Evolutionary conservation across 441 rosid species (phyloP).

Genomic region (Cnidoscolus chayamansa): DNA sequence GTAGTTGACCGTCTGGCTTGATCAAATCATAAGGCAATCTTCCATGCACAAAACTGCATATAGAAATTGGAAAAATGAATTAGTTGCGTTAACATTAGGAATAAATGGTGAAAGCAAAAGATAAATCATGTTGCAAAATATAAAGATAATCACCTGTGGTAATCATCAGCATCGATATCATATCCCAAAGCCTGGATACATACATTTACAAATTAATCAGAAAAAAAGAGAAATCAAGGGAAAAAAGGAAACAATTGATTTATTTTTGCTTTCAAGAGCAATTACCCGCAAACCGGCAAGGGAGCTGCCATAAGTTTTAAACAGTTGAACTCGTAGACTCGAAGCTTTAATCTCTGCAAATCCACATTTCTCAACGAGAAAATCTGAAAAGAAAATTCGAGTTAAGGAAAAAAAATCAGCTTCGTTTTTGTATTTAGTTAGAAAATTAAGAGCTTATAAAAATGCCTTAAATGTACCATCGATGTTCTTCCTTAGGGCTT

Average conservation of each 20-base stretch:
- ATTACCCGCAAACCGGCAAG: constrained; percentile 85
- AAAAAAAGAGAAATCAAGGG: background rate
- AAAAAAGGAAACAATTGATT: too few relatives aligned
- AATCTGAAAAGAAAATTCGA: constrained; percentile 35
- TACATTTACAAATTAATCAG: background rate
- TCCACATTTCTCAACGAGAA: constrained; percentile 67
- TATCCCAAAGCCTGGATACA: constrained; percentile 61
- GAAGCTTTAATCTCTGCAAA: constrained; percentile 53
- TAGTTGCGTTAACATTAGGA: background rate
- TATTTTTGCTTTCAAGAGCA: background rate
- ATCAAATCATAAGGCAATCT: constrained; percentile 72
- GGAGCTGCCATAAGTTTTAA: constrained; percentile 78
- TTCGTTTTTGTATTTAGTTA: background rate
- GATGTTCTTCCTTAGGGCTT: constrained; percentile 65
- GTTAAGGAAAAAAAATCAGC: background rate
- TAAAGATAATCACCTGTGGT: constrained; percentile 49
- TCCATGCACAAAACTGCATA: constrained; percentile 76
- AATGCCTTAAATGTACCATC: constrained; percentile 42
- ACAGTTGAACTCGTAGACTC: constrained; percentile 57
- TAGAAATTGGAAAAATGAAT: background rate
- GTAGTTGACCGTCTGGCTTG: constrained; percentile 55
- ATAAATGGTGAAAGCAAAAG: too few relatives aligned
- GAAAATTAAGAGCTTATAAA: background rate
- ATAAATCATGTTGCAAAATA: background rate
- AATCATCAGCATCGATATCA: constrained; percentile 70